Evolutionary conservation across 2,329 filamentous ascomycete genomes (phyloP), one percentile per base, ranked within the genome.

Genomic region (Pseudogymnoascus sp.): DNA sequence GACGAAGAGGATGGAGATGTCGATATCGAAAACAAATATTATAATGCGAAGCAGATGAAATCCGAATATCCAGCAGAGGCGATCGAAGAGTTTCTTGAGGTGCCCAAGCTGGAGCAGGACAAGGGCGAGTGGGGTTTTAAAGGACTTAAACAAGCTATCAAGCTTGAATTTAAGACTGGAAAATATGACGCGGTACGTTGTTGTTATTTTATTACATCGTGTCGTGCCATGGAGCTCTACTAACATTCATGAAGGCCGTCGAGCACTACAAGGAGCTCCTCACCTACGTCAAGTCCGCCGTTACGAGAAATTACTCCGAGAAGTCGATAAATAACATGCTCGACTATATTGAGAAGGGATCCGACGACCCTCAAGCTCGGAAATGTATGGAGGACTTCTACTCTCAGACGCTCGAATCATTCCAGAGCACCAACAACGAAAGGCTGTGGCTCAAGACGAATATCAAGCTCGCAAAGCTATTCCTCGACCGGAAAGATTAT

Each of bases 271-370:
- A 85, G 67, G 92, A 97, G 77, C 90, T 99, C 31, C 85, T 99
- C 67, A 97, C 92, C 55, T 99, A 97, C 72, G 92, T 97, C 78
- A 96, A 94, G 75, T 95, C 91, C 2, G 93, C 93, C 6, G 93
- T 99, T 55, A 97, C 94, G 41, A 87, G 94, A 66, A 99, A 97
- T 77, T 97, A 97, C 77, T 97, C 94, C 1, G 94, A 99, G 76
- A 97, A 97, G 75, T 97, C 93, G 11, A 96, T 99, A 78, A 97
- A 97, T 78, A 97, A 97, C 75, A 96, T 99, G 88, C 86, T 99
- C 55, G 94, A 97, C 77, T 96, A 89, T 74, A 94, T 99, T 68
- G 93, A 97, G 75, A 97, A 97, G 77, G 90, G 85, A n/a, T 60
- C 58, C 29, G 82, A 88, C 39, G 87, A 88, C 63, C 83, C 86